Percentiles rank a stretch among this genome's conserved stretches.
Evolutionary conservation across 2,329 filamentous ascomycete genomes (phyloP).

Genomic region (Botrytis cinerea): DNA sequence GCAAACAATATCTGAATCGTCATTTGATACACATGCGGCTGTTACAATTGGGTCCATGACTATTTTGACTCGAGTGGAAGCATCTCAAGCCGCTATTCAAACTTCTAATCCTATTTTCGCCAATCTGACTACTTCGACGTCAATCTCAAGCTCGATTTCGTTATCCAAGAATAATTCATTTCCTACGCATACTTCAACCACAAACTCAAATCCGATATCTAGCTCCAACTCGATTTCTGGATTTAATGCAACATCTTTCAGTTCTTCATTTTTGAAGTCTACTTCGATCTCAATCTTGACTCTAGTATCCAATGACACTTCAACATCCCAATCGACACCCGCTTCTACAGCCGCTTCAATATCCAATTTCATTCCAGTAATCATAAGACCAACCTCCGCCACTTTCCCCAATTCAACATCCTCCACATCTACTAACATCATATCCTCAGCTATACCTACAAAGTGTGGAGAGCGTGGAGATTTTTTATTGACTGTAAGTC

Average conservation of each 20-base stretch:
- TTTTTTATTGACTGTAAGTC: slow-evolving; percentile 38
- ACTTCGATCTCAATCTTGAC: not conserved
- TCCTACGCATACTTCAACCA: not conserved
- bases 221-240: not conserved
- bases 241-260: not conserved
- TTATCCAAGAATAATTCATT: not conserved
- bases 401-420: slow-evolving; percentile 24
- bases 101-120: not conserved
- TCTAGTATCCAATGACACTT: not conserved
- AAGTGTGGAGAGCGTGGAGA: slow-evolving; percentile 37
- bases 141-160: not conserved
- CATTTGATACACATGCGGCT: slow-evolving; percentile 26
- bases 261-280: not conserved
- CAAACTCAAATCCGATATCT: not conserved
- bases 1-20: not conserved
- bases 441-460: slow-evolving; percentile 26
- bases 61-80: slow-evolving; percentile 27
- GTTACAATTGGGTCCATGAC: slow-evolving; percentile 19
- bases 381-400: not conserved
- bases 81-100: slow-evolving; percentile 27
- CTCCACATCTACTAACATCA: slow-evolving; percentile 19
- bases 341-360: not conserved
- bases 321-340: not conserved
- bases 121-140: not conserved
- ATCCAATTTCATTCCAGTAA: not conserved